A percentile compares a stretch with the other conserved stretches of the same genome.
These are phyloP conservation scores for Kwoniella mangroviensis DNA, from an alignment of 768 basidiomycete species.

Conservation along the genomic window DNA sequence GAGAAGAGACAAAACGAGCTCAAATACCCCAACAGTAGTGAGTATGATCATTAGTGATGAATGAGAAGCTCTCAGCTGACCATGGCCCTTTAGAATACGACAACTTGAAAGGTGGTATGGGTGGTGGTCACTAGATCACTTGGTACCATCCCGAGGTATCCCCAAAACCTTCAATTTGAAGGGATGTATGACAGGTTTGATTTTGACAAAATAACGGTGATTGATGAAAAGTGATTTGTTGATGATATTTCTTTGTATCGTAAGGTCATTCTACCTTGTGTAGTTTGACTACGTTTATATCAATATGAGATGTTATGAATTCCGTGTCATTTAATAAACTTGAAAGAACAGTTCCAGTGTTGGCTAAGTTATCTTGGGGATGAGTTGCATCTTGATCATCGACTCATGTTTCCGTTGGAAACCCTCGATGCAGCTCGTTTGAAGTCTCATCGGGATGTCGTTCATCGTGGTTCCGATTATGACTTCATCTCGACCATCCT, in stretches of 20 bases:
- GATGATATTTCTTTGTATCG: neutral
- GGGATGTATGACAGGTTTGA: neutral
- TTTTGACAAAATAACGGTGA: neutral
- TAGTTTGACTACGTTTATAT: neutral
- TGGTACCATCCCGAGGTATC: neutral
- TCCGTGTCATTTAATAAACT: neutral
- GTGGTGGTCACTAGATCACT: neutral
- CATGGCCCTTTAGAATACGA: slow-evolving; percentile 3
- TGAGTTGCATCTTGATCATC: no score
- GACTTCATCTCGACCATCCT: no score
- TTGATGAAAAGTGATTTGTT: neutral
- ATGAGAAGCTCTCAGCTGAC: neutral
- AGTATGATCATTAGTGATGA: slow-evolving; percentile 39
- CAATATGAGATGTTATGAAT: neutral
- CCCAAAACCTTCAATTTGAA: neutral
- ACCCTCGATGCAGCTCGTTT: no score
- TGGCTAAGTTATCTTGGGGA: no score
- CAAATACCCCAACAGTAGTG: slow-evolving; percentile 62
- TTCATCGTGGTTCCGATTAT: no score
- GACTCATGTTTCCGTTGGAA: no score
- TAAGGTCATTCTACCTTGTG: neutral
- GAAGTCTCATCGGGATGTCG: no score
- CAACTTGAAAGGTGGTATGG: slow-evolving; percentile 10
- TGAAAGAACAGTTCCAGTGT: no score
- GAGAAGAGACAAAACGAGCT: slow-evolving; percentile 81